phyloP scores from a whole-genome alignment of 2,329 filamentous ascomycete species.

The Aspergillus puulaauensis region DNA sequence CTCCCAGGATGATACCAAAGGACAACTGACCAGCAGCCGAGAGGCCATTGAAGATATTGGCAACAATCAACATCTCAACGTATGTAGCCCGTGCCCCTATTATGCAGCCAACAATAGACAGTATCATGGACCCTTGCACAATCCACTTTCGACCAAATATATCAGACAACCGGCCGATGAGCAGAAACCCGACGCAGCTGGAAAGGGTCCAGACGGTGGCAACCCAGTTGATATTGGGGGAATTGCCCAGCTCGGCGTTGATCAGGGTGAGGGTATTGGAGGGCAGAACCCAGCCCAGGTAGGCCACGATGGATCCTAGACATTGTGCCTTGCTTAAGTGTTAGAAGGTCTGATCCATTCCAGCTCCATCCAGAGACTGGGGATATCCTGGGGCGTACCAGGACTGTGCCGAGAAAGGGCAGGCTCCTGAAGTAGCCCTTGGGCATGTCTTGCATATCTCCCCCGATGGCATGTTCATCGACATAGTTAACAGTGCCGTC shows the following conservation, averaged over 20 bases:
- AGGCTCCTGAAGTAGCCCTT: conserved; percentile 1
- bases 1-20: not conserved
- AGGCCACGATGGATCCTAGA: not conserved
- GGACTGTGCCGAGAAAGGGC: not conserved
- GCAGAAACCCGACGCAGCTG: not conserved
- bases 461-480: not conserved
- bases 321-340: not conserved
- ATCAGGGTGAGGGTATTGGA: not conserved
- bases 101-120: not conserved
- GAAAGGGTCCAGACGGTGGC: not conserved
- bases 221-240: conserved; percentile 1
- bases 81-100: not conserved
- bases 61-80: not conserved
- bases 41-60: not conserved
- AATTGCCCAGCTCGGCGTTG: not conserved
- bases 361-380: too few species aligned
- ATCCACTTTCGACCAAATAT: not conserved
- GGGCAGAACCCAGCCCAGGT: not conserved
- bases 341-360: too few species aligned
- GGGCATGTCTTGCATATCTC: not conserved
- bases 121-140: not conserved
- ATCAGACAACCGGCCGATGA: not conserved
- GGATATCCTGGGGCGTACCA: not conserved
- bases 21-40: not conserved
- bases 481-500: not conserved